Evolutionary conservation across 495 filamentous ascomycete genomes (phyloP), one percentile per base, ranked within the genome.

Genomic region (Tuber magnatum): DNA sequence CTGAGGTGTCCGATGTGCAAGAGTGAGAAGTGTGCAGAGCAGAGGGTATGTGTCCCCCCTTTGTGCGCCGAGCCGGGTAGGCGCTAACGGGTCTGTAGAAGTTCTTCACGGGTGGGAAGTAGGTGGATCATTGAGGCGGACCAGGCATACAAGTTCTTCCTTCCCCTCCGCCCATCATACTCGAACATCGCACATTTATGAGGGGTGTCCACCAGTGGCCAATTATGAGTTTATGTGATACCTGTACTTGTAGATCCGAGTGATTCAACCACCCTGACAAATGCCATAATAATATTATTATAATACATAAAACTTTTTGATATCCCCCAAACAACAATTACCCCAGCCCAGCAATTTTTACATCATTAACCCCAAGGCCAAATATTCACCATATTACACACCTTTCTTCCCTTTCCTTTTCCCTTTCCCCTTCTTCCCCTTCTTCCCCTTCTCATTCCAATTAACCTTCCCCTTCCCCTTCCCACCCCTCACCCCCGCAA

Each of bases 1-100:
- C 84, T 99, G 75, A 89, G 96, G 80, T 99, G 96, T 86, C 96
- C 97, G 39, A 93, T 92, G 35, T 99, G 96, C 85, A 93, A 88
- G 81, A 97, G 91, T 83, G 94, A 97, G 80, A 87, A 91, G 79
- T 99, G 96, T 85, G 81, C 90, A 81, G 93, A 92, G 84, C 92
- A 93, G 74, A 99, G 98, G 86, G 92, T 92, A 84, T 97, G 97
- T 85, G 96, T 1, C 12, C 44, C 48, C 28, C 24, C 40, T 28
- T 18, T n/a, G 28, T 39, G 22, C 83, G 89, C 88, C n/a, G 87
- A 87, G 4, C 85, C 87, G 79, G 78, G 84, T 71, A 81, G 82
- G 82, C 24, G 74, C 51, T 76, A 73, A 76, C 20, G 20, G 6
- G 22, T 43, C 24, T 35, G 39, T 40, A 76, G 75, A 70, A 74